phyloP scores from a whole-genome alignment of 2,329 filamentous ascomycete genomes.

The Claviceps sp. region DNA sequence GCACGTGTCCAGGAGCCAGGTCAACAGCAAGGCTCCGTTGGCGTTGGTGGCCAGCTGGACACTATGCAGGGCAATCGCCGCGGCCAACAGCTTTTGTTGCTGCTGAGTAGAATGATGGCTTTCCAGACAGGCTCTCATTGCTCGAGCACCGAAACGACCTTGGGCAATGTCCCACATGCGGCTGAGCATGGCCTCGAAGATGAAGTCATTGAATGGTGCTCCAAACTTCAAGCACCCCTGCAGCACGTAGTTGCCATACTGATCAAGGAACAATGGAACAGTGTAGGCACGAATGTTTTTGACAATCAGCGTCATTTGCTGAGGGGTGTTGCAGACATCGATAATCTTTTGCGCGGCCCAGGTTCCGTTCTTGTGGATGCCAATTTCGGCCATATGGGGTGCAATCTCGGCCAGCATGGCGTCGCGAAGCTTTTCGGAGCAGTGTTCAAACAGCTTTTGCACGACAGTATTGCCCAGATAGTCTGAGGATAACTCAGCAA shows the following conservation, averaged over 20 bases:
- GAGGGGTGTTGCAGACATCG: conserved; percentile 76
- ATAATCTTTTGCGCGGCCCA: conserved; percentile 99
- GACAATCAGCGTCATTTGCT: conserved; percentile 74
- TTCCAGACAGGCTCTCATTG: conserved; percentile 93
- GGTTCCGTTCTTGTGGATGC: conserved; percentile 96
- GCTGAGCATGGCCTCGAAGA: conserved; percentile 94
- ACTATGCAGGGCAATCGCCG: conserved; percentile 89
- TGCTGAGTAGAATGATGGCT: conserved; percentile 92
- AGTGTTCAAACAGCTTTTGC: conserved; percentile 95
- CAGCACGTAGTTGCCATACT: conserved; percentile 96
- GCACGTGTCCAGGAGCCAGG: conserved; percentile 97
- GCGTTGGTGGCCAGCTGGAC: conserved; percentile 93
- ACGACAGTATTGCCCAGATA: conserved; percentile 99
- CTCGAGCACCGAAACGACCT: conserved; percentile 84
- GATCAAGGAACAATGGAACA: conserved; percentile 84
- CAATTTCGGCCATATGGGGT: conserved; percentile 89
- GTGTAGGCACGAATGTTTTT: conserved; percentile 76
- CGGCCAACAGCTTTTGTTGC: conserved; percentile 88
- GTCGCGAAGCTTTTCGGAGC: conserved; percentile 79
- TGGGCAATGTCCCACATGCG: conserved; percentile 89
- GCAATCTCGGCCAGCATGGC: conserved; percentile 81
- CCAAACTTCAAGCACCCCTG: conserved; percentile 93
- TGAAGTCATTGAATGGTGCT: conserved; percentile 81
- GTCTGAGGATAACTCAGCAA: conserved; percentile 87
- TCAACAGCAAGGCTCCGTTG: conserved; percentile 84